These are phyloP conservation scores for Orbilia oligospora DNA, from an alignment of 2,329 filamentous ascomycete species.

Conservation along the genomic window DNA sequence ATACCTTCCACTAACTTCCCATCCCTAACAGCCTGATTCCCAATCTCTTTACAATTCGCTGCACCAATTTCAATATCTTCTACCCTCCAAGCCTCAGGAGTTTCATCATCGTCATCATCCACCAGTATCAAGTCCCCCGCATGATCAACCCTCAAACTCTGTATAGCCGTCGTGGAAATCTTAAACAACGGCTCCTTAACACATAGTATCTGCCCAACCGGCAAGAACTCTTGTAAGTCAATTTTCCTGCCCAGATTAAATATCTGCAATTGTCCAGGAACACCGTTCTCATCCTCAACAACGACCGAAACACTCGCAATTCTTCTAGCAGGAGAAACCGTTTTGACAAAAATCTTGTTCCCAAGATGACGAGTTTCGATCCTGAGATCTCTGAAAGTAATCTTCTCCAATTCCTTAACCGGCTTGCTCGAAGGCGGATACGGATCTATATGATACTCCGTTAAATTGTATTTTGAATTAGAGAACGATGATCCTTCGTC, in stretches of 20 bases:
- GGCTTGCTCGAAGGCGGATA: slow-evolving; percentile 16
- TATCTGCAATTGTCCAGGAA: slow-evolving; percentile 30
- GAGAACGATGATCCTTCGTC: slow-evolving; percentile 28
- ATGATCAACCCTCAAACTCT: slow-evolving; percentile 48
- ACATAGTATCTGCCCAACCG: slow-evolving; percentile 25
- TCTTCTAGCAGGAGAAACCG: slow-evolving; percentile 1
- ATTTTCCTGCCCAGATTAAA: slow-evolving; percentile 16
- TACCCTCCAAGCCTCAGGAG: slow-evolving; percentile 30
- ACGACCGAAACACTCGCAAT: slow-evolving; percentile 24
- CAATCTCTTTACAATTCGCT: slow-evolving; percentile 23
- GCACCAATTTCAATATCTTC: slow-evolving; percentile 1
- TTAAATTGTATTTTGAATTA: not conserved
- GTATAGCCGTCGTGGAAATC: slow-evolving; percentile 25
- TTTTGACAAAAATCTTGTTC: slow-evolving; percentile 29
- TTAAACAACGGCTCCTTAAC: slow-evolving; percentile 49
- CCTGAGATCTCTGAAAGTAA: slow-evolving; percentile 17
- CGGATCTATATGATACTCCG: slow-evolving; percentile 34
- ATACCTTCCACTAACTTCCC: slow-evolving; percentile 25
- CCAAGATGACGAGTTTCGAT: slow-evolving; percentile 24
- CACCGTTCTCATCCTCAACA: slow-evolving; percentile 29
- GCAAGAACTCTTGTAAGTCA: slow-evolving; percentile 26
- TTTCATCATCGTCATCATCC: slow-evolving; percentile 23
- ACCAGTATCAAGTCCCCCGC: slow-evolving; percentile 37
- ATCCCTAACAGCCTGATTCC: slow-evolving; percentile 28
- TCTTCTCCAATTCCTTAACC: slow-evolving; percentile 9